Base-by-base conservation (phyloP, 2,329 filamentous ascomycete genomes). In the Alternaria incomplexa region DNA sequence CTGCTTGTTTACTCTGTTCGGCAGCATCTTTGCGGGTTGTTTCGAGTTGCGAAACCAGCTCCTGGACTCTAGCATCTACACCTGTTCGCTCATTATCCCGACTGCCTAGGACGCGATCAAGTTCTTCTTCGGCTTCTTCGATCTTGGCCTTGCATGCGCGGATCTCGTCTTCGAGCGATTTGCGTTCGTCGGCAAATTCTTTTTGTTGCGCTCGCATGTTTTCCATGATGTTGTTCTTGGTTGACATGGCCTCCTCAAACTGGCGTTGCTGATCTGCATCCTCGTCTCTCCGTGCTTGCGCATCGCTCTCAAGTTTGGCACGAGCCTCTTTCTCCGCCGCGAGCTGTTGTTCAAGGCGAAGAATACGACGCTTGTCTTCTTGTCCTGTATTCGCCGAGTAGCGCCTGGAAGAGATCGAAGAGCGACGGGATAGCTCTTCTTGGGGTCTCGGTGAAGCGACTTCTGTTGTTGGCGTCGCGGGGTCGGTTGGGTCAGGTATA, bases 151-250 rank as follows among this genome's bases (percentile, higher is more conserved):
- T 94, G 61, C 94, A 86, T 13, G 87, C 86, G 70, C 89, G 90
- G 61, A 96, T 89, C 76, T 98, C 94, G 15, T 88, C 85, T 70
- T 97, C 92, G 1, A 98, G 84, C 10, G 90, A 91, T 73, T 91
- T 93, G 43, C 96, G 89, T 79, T 98, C 95, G 53, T 90, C 89
- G 36, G 91, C 85, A 70, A 97, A 97, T 74, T 98, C 96, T 25
- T 89, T 89, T 79, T 97, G 93, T 68, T 96, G 88, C 12, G 94
- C 91, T 75, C 98, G 93, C 83, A 99, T 93, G 74, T 99, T 99
- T 68, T 93, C 91, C 81, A 99, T 89, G 10, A 99, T 87, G 78
- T 98, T 96, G 71, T 92, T 91, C 79, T 99, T 99, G 1, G 92
- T 97, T 3, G 93, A 94, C 71, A 96, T 93, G 6, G 89, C 92